phyloP scores from a whole-genome alignment of 2,329 filamentous ascomycete species.

The Coniella vitis region DNA sequence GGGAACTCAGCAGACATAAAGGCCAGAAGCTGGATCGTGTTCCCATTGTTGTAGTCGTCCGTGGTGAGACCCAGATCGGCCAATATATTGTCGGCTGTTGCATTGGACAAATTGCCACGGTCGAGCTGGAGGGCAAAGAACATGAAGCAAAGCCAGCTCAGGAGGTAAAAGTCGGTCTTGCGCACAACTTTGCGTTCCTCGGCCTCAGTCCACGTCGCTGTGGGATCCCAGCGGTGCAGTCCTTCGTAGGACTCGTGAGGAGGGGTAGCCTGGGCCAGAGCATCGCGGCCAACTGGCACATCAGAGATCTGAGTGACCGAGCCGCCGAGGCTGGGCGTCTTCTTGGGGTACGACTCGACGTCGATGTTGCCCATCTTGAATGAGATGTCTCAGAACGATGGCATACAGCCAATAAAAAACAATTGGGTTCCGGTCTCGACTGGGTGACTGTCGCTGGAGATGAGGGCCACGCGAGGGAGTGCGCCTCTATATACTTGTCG shows the following conservation, averaged over 20 bases:
- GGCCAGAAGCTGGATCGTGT: slow-evolving; percentile 47
- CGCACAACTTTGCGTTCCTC: slow-evolving; percentile 51
- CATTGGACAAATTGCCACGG: slow-evolving; percentile 56
- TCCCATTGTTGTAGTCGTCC: slow-evolving; percentile 52
- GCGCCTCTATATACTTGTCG: too few relatives aligned
- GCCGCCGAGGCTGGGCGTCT: slow-evolving; percentile 18
- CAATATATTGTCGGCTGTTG: slow-evolving; percentile 55
- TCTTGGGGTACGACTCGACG: slow-evolving; percentile 16
- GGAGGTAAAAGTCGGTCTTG: slow-evolving; percentile 40
- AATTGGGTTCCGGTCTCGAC: background rate
- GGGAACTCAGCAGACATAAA: slow-evolving; percentile 53
- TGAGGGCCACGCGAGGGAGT: too few relatives aligned
- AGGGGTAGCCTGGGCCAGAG: slow-evolving; percentile 27
- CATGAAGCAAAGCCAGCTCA: slow-evolving; percentile 37
- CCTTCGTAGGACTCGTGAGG: slow-evolving; percentile 33
- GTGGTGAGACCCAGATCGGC: slow-evolving; percentile 40
- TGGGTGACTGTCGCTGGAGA: too few relatives aligned
- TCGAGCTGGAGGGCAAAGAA: slow-evolving; percentile 61
- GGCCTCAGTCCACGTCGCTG: slow-evolving; percentile 42
- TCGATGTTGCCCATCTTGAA: slow-evolving; percentile 18
- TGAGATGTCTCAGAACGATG: background rate
- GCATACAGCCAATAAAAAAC: background rate
- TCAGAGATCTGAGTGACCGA: slow-evolving; percentile 21
- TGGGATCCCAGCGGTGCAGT: slow-evolving; percentile 34
- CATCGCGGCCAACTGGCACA: slow-evolving; percentile 31